phyloP scores from a whole-genome alignment of 2,329 filamentous ascomycete genomes.

The Arachnomyces sp. region DNA sequence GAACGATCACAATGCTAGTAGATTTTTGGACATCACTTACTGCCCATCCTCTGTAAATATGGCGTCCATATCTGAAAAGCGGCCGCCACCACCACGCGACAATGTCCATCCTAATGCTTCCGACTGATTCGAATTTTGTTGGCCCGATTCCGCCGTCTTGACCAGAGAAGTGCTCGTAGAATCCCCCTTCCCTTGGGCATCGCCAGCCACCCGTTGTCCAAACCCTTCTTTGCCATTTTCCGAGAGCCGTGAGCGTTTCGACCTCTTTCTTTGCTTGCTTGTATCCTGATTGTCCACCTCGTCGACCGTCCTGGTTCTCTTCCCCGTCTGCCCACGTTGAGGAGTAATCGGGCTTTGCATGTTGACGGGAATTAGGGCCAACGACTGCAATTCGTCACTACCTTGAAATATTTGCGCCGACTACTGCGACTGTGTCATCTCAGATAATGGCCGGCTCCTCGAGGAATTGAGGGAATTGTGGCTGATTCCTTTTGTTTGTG shows the following conservation, averaged over 20 bases:
- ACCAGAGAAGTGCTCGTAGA: not conserved
- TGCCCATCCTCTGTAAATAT: slow-evolving; percentile 51
- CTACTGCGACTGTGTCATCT: not conserved
- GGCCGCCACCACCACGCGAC: slow-evolving; percentile 45
- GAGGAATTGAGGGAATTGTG: not conserved
- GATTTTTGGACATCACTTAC: slow-evolving; percentile 24
- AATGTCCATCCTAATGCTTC: slow-evolving; percentile 34
- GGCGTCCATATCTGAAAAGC: slow-evolving; percentile 48
- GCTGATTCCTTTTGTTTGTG: not conserved
- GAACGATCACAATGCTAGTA: not conserved
- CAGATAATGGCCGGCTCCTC: not conserved
- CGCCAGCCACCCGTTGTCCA: not conserved
- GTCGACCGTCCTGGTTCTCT: slow-evolving; percentile 3
- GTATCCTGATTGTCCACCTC: slow-evolving; percentile 2
- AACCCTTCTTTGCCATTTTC: not conserved
- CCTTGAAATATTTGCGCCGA: not conserved
- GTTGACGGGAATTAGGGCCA: not conserved
- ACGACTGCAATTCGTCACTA: no score
- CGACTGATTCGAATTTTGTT: slow-evolving; percentile 12
- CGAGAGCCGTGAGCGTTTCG: not conserved
- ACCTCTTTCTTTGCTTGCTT: slow-evolving; percentile 2
- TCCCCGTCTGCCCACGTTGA: not conserved
- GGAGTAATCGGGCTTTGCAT: not conserved
- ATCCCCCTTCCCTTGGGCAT: not conserved
- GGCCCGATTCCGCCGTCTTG: slow-evolving; percentile 1